Base-by-base conservation (phyloP, 352 stramenopile species). In the Phytophthora lateralis region DNA sequence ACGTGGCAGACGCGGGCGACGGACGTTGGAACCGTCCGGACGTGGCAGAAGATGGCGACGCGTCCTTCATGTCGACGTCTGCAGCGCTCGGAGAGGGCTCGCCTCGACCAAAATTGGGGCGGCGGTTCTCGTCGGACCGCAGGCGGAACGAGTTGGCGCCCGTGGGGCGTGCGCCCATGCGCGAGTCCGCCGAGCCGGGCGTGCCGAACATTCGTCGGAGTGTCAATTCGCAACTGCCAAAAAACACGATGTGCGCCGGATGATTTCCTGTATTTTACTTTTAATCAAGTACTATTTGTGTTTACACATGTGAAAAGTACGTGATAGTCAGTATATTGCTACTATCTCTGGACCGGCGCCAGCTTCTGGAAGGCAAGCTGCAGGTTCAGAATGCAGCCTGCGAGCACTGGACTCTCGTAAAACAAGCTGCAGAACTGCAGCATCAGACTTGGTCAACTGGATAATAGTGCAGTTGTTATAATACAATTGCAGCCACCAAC, bases 391-490 rank as follows among this genome's bases (percentile, higher is more conserved):
- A 88, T 76, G 59, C 37, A 67, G 18, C 38, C 37, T 9, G 67
- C 35, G 50, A 89, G 51, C 10, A 55, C 54, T 1, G 63, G 50
- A 50, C 66, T 88, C 52, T 81, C 44, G 66, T 76, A 89, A 53
- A 88, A 85, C 21, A 73, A 64, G 27, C 45, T 46, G 50, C 73
- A 86, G 47, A 89, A 89, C 77, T 89, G 51, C 1, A 52, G 10
- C n/a, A 46, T 30, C 12, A 35, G 29, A 37, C 7, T 55, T 46
- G 65, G 6, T 24, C 1, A 17, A 9, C 17, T 4, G 1, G 44
- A 7, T 12, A 7, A 15, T 10, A 3, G 26, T 21, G 5, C 12
- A 52, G 48, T 60, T 27, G 17, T 44, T 27, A 8, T 1, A 3
- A 9, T 24, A 8, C 2, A 2, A 9, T 24, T 12, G 38, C 9